Conservation (phyloP, 805 yeast genomes). For the Metschnikowia sp. region DNA sequence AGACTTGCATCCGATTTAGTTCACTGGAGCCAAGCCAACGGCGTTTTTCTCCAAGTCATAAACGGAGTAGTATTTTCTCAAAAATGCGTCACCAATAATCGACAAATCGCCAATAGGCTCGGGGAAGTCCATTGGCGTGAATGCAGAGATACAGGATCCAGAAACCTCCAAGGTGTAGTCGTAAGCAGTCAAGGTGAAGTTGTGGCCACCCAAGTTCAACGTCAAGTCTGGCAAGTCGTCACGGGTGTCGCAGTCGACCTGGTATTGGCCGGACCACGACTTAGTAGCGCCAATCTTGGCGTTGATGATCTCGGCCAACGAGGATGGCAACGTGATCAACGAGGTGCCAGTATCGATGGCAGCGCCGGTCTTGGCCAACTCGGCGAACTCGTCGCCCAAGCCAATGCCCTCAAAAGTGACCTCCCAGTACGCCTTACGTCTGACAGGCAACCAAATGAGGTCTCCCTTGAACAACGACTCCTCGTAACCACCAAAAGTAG, state of each 20-base stretch:
- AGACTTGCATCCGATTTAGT: conserved; percentile 9
- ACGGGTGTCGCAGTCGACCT: conserved; percentile 85
- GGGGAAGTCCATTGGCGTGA: conserved; percentile 97
- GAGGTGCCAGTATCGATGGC: conserved; percentile 99
- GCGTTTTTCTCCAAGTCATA: conserved; percentile 89
- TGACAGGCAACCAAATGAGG: conserved; percentile 92
- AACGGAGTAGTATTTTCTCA: conserved; percentile 90
- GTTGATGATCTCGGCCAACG: conserved; percentile 91
- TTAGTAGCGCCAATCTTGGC: conserved; percentile 96
- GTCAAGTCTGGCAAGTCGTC: conserved; percentile 87
- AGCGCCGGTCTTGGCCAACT: conserved; percentile 81
- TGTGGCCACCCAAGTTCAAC: conserved; percentile 82
- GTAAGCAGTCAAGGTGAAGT: conserved; percentile 83
- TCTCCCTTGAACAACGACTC: conserved; percentile 73
- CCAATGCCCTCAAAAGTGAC: conserved; percentile 88
- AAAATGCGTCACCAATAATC: conserved; percentile 94
- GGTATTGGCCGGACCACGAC: conserved; percentile 97
- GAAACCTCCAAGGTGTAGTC: conserved; percentile 94
- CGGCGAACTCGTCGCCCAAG: conserved; percentile 89
- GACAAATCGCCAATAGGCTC: conserved; percentile 96
- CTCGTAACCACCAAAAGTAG: conserved; percentile 94
- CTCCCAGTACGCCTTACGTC: conserved; percentile 99
- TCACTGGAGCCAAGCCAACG: conserved; percentile 88
- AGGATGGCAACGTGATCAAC: conserved; percentile 89
- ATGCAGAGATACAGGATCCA: conserved; percentile 94